Conservation (phyloP, 192 early-diverging fungal species). For the Coemansia pectinata region DNA sequence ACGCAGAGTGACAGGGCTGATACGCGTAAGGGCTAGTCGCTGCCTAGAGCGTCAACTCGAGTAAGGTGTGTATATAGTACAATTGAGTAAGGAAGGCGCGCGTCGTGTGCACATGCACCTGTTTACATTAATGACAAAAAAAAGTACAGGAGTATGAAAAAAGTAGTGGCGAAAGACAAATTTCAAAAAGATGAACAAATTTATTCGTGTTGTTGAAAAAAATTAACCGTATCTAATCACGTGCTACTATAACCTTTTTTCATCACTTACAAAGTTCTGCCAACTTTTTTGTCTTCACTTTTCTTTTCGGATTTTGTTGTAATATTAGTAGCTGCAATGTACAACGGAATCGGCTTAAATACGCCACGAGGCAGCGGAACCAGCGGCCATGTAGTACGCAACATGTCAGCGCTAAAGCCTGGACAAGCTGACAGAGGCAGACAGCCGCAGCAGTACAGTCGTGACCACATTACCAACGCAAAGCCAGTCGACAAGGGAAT, state of each 20-base stretch:
- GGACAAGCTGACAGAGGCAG: conserved; percentile 59
- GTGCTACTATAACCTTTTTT: not conserved
- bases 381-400: conserved; percentile 94
- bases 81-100: not conserved
- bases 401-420: conserved; percentile 71
- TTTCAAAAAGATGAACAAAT: not conserved
- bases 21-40: not conserved
- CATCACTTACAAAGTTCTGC: not conserved
- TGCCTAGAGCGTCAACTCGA: not conserved
- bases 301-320: not conserved
- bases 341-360: conserved; percentile 79
- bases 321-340: conserved; percentile 45
- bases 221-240: conserved; percentile 8
- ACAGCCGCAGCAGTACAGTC: not conserved
- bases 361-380: conserved; percentile 88
- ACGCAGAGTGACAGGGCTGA: conserved; percentile 1
- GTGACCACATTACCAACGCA: conserved; percentile 49
- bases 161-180: not conserved
- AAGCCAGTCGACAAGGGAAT: conserved; percentile 58
- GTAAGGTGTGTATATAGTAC: not conserved
- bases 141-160: not conserved
- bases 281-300: not conserved
- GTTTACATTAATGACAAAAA: not conserved
- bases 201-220: not conserved
- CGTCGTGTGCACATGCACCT: conserved; percentile 8